Evolutionary conservation across 345 rosid genomes (phyloP).

Genomic region (Eucalyptus shirleyi): DNA sequence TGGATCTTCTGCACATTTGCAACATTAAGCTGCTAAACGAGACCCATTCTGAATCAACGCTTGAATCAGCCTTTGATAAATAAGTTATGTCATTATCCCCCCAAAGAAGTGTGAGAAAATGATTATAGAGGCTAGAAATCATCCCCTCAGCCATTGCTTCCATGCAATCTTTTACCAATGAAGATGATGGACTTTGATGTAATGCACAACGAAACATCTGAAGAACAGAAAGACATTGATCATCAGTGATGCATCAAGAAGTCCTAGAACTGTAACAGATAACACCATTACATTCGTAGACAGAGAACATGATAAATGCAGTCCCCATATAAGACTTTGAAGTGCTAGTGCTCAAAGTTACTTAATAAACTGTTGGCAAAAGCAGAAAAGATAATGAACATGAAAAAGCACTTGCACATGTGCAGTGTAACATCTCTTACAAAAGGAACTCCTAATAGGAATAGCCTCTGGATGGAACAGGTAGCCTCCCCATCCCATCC

Average conservation of each 20-base stretch:
- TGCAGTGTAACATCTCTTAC: not conserved
- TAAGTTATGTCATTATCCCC: slow-evolving; percentile 36
- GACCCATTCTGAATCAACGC: slow-evolving; percentile 64
- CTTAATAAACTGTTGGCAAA: not conserved
- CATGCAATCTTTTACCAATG: slow-evolving; percentile 77
- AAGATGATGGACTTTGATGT: slow-evolving; percentile 62
- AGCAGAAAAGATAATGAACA: not conserved
- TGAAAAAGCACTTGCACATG: not conserved
- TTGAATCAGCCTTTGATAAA: slow-evolving; percentile 30
- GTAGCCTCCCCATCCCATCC: not conserved
- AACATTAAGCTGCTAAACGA: slow-evolving; percentile 47
- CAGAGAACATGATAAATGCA: not conserved
- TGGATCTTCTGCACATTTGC: slow-evolving; percentile 42
- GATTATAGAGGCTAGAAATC: slow-evolving; percentile 41
- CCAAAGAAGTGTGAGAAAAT: slow-evolving; percentile 86
- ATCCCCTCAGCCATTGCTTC: slow-evolving; percentile 88
- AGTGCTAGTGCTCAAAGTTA: not conserved
- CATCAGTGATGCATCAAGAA: not conserved
- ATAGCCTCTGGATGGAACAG: not conserved
- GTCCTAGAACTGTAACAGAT: not conserved
- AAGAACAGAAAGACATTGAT: not conserved
- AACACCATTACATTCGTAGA: not conserved
- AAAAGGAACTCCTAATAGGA: not conserved
- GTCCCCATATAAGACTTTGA: not conserved
- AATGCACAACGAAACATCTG: slow-evolving; percentile 83